Conservation (phyloP, 1,139 yeast genomes). For the Lodderomyces elongisporus region DNA sequence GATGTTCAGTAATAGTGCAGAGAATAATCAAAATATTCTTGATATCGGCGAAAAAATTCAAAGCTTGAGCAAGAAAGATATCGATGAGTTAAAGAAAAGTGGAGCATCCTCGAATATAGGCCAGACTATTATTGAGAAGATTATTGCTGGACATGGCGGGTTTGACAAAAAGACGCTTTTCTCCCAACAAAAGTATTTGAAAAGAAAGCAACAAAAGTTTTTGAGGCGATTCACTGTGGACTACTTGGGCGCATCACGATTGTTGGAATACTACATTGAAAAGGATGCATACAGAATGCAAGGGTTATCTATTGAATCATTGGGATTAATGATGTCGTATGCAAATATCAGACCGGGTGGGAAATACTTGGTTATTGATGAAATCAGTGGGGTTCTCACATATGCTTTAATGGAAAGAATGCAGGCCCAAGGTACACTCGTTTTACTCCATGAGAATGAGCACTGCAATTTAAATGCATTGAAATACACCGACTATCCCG, state of each 20-base stretch:
- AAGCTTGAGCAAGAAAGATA: conserved; percentile 65
- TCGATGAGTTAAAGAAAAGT: conserved; percentile 69
- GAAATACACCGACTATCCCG: conserved; percentile 54
- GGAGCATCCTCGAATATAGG: conserved; percentile 64
- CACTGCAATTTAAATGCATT: conserved; percentile 78
- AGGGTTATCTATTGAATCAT: conserved; percentile 78
- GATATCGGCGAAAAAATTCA: conserved; percentile 78
- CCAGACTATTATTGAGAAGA: conserved; percentile 74
- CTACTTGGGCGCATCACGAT: conserved; percentile 68
- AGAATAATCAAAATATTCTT: conserved; percentile 64
- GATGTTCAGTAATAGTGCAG: conserved; percentile 44
- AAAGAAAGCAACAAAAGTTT: conserved; percentile 88
- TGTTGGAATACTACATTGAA: conserved; percentile 69
- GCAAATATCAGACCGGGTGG: conserved; percentile 91
- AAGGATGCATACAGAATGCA: conserved; percentile 68
- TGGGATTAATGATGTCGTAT: conserved; percentile 69
- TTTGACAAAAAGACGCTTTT: conserved; percentile 85
- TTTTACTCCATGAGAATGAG: conserved; percentile 85
- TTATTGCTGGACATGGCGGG: conserved; percentile 78
- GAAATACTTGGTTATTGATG: conserved; percentile 80
- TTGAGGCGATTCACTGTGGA: conserved; percentile 80
- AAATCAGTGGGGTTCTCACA: conserved; percentile 80
- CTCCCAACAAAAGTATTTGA: conserved; percentile 87
- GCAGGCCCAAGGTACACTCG: conserved; percentile 75
- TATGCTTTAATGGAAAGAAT: conserved; percentile 87